Conservation (phyloP, 352 stramenopile genomes). For the Phytophthora sp. region DNA sequence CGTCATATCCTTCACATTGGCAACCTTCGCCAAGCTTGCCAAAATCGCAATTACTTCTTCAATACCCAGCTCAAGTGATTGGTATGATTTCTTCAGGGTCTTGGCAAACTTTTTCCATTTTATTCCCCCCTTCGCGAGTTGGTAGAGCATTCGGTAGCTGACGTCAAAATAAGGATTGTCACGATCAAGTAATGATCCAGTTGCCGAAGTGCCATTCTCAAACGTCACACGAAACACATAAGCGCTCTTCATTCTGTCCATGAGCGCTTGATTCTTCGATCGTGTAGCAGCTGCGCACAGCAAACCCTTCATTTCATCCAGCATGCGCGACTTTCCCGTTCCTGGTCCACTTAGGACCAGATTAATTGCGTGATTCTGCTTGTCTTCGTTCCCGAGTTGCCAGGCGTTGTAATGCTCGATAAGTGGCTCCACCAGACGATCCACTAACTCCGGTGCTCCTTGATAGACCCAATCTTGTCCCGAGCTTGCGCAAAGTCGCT, state of each 20-base stretch:
- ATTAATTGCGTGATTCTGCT: conserved; percentile 12
- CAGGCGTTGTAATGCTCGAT: conserved; percentile 1
- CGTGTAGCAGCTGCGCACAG: conserved; percentile 16
- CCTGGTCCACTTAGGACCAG: conserved; percentile 20
- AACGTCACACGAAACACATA: conserved; percentile 11
- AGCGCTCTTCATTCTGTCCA: conserved; percentile 1
- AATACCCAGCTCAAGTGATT: not conserved
- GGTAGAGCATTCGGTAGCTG: conserved; percentile 36
- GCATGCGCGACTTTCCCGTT: conserved; percentile 29
- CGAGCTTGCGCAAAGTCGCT: not conserved
- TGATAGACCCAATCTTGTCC: not conserved
- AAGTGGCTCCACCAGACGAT: not conserved
- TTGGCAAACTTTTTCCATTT: not conserved
- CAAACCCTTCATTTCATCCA: conserved; percentile 35
- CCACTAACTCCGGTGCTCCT: not conserved
- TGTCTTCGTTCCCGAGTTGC: not conserved
- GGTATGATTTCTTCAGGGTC: conserved; percentile 2
- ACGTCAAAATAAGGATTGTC: conserved; percentile 11
- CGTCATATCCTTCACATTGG: conserved; percentile 33
- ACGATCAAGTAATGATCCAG: not conserved
- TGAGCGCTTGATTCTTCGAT: conserved; percentile 3
- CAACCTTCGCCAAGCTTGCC: conserved; percentile 13
- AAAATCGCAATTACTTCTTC: conserved; percentile 5
- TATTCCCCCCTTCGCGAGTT: conserved; percentile 15
- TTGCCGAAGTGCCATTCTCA: not conserved